Percentiles rank a stretch among this genome's conserved stretches.
These are phyloP conservation scores for Cicer arietinum DNA, from an alignment of 306 rosid species.

Conservation along the genomic window DNA sequence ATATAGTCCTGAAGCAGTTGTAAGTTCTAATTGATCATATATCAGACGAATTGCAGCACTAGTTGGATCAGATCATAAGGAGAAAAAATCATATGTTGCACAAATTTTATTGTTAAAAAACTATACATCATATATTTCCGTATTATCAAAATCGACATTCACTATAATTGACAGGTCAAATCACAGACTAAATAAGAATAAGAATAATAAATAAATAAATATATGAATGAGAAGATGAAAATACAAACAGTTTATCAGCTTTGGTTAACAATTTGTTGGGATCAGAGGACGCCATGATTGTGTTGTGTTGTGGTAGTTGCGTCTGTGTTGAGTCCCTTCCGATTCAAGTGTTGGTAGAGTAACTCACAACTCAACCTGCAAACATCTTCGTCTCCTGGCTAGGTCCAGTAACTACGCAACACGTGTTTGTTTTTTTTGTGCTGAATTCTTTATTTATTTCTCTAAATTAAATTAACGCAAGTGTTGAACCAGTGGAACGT, in stretches of 20 bases:
- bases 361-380: not conserved
- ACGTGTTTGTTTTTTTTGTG: not conserved
- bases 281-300: conserved; percentile 72
- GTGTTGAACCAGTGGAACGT: no score
- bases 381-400: not conserved
- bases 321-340: conserved; percentile 38
- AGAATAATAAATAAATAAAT: not conserved
- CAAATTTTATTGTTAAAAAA: not conserved
- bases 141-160: not conserved
- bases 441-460: not conserved
- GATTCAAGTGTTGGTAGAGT: conserved; percentile 24
- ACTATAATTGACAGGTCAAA: not conserved
- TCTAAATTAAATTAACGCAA: not conserved
- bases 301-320: conserved; percentile 13
- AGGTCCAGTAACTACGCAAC: not conserved
- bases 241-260: conserved; percentile 76
- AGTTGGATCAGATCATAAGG: conserved; percentile 12
- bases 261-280: conserved; percentile 70
- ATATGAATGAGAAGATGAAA: not conserved
- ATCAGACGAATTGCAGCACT: not conserved
- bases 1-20: conserved; percentile 4
- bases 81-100: not conserved
- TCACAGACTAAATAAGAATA: not conserved
- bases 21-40: not conserved
- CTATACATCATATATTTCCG: not conserved